Conservation (phyloP, 2,329 filamentous ascomycete species). For the Chaetomium sp. region DNA sequence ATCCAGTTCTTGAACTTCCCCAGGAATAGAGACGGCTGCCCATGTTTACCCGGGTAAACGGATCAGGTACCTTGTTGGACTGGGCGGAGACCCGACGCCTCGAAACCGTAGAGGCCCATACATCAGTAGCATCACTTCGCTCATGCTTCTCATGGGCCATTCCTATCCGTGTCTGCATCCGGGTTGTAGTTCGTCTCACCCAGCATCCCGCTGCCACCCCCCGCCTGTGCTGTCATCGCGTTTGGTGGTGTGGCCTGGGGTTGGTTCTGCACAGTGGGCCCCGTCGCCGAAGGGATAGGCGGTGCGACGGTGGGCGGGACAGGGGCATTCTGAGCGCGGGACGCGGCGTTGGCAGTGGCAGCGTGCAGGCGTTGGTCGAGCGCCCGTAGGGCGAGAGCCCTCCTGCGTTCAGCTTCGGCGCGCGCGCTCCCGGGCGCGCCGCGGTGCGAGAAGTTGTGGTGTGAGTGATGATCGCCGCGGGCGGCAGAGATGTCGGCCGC, state of each 20-base stretch:
- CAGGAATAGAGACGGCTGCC: too few species aligned
- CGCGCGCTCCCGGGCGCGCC: conserved; percentile 62
- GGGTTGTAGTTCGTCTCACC: conserved; percentile 66
- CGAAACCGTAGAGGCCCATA: too few species aligned
- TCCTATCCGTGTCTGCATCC: conserved; percentile 33
- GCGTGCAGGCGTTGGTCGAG: conserved; percentile 86
- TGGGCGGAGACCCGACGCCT: too few species aligned
- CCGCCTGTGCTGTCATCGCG: conserved; percentile 48
- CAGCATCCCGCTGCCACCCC: conserved; percentile 42
- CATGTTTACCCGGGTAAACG: too few species aligned
- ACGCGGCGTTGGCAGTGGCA: conserved; percentile 54
- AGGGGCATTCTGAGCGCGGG: conserved; percentile 36
- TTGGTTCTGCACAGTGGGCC: conserved; percentile 52
- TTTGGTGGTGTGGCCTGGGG: conserved; percentile 50
- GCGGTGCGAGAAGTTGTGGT: conserved; percentile 50
- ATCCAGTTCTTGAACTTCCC: too few species aligned
- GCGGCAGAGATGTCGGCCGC: conserved; percentile 70
- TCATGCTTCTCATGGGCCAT: background rate
- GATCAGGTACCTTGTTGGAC: too few species aligned
- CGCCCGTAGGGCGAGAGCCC: conserved; percentile 83
- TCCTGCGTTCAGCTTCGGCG: conserved; percentile 84
- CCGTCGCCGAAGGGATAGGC: conserved; percentile 37
- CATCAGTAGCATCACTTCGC: too few species aligned
- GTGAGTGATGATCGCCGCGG: conserved; percentile 59
- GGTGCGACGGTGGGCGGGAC: conserved; percentile 32